These are phyloP conservation scores for Primulina tabacum DNA, from an alignment of 257 asterid species.

Conservation along the genomic window DNA sequence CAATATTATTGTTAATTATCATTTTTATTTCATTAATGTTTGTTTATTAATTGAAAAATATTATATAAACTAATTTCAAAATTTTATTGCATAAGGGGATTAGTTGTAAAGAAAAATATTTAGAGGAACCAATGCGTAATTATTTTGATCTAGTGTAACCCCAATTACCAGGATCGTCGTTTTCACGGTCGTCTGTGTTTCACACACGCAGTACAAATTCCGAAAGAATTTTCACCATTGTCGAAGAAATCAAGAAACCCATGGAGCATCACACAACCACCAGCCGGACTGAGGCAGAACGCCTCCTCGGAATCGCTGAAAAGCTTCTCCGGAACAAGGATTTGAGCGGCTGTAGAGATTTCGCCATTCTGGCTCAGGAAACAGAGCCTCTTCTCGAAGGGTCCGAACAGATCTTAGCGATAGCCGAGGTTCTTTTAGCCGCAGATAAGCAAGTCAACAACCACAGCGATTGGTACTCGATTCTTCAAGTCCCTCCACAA, in stretches of 20 bases:
- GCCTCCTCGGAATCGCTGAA: conserved; percentile 79
- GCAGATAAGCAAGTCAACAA: conserved; percentile 52
- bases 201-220: background rate
- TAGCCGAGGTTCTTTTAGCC: conserved; percentile 70
- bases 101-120: background rate
- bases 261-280: conserved; percentile 85
- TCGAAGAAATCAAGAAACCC: background rate
- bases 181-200: background rate
- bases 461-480: conserved; percentile 72
- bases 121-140: background rate
- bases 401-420: conserved; percentile 88
- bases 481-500: conserved; percentile 57
- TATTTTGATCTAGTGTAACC: too few species aligned
- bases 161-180: background rate
- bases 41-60: too few species aligned
- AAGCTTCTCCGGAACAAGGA: conserved; percentile 71
- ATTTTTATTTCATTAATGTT: too few species aligned
- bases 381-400: conserved; percentile 90
- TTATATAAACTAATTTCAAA: too few species aligned
- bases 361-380: conserved; percentile 79
- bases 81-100: background rate
- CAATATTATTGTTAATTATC: too few species aligned
- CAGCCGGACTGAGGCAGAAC: conserved; percentile 91
- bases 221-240: background rate
- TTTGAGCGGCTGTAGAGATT: conserved; percentile 57